A percentile compares a stretch with the other conserved stretches of the same genome.
Evolutionary conservation across 768 basidiomycete species (phyloP).

Genomic region (Termitomyces sp.): DNA sequence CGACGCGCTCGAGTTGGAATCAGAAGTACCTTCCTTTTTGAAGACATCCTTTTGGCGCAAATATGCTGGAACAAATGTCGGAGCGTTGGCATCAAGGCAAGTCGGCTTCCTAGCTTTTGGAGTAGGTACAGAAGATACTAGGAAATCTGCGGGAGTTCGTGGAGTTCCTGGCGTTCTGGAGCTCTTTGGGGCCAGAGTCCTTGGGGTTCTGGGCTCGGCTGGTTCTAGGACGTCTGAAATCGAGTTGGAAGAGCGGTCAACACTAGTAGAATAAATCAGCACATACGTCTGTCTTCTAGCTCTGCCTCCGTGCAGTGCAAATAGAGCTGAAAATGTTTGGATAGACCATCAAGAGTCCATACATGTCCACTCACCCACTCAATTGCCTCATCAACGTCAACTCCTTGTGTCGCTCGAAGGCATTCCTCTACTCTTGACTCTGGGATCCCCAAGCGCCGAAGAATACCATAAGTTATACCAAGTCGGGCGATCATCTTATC

Average conservation of each 20-base stretch:
- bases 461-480: slow-evolving; percentile 76
- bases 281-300: slow-evolving; percentile 38
- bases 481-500: slow-evolving; percentile 72
- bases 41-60: slow-evolving; percentile 5
- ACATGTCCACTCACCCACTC: slow-evolving; percentile 69
- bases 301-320: slow-evolving; percentile 62
- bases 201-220: slow-evolving; percentile 15
- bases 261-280: not conserved
- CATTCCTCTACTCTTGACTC: slow-evolving; percentile 71
- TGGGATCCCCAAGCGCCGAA: slow-evolving; percentile 74
- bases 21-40: slow-evolving; percentile 12
- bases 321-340: slow-evolving; percentile 46
- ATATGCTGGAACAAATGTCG: slow-evolving; percentile 33
- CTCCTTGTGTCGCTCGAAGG: slow-evolving; percentile 54
- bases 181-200: slow-evolving; percentile 6
- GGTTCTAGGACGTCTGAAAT: slow-evolving; percentile 1
- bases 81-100: slow-evolving; percentile 37
- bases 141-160: slow-evolving; percentile 31
- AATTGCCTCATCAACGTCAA: slow-evolving; percentile 84
- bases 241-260: not conserved
- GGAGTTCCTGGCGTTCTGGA: slow-evolving; percentile 27
- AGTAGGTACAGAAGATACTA: slow-evolving; percentile 19
- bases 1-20: slow-evolving; percentile 16
- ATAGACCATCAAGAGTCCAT: not conserved
- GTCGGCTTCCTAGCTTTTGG: slow-evolving; percentile 15